These are phyloP conservation scores for Candida frijolesensis DNA, from an alignment of 1,139 yeast genomes.

Conservation along the genomic window DNA sequence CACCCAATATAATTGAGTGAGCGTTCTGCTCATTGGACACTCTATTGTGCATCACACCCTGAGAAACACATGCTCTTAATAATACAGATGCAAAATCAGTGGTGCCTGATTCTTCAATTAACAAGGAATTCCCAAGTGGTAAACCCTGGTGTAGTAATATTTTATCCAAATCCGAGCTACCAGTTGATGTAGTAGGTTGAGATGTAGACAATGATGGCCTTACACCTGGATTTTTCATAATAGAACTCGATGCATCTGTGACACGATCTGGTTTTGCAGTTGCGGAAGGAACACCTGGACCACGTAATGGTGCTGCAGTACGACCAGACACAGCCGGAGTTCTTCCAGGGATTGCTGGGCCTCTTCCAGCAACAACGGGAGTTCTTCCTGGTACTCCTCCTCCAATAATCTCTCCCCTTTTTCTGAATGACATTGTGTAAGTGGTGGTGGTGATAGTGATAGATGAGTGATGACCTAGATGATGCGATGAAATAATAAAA, in stretches of 20 bases:
- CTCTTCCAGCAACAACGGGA: slow-evolving; percentile 11
- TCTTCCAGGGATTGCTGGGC: slow-evolving; percentile 22
- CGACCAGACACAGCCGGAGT: slow-evolving; percentile 15
- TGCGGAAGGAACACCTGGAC: slow-evolving; percentile 15
- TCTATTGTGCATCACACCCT: slow-evolving; percentile 75
- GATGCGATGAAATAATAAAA: slow-evolving; percentile 1
- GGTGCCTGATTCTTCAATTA: slow-evolving; percentile 83
- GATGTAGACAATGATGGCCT: slow-evolving; percentile 80
- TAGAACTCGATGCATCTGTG: slow-evolving; percentile 12
- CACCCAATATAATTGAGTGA: slow-evolving; percentile 71
- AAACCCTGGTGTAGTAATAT: slow-evolving; percentile 81
- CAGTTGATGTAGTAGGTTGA: slow-evolving; percentile 76
- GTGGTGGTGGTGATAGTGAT: neutral
- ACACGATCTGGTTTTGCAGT: slow-evolving; percentile 7
- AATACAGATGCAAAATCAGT: slow-evolving; percentile 87
- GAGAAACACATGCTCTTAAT: slow-evolving; percentile 71
- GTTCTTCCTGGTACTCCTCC: slow-evolving; percentile 24
- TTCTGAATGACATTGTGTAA: slow-evolving; percentile 63
- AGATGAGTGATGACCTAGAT: neutral
- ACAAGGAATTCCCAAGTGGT: slow-evolving; percentile 71
- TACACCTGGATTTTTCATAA: slow-evolving; percentile 55
- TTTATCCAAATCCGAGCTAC: slow-evolving; percentile 73
- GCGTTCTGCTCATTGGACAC: slow-evolving; percentile 37
- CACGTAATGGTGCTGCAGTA: slow-evolving; percentile 10
- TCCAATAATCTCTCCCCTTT: slow-evolving; percentile 62